Percentiles rank a stretch among this genome's conserved stretches.
These are phyloP conservation scores for Corylus avellana DNA, from an alignment of 306 rosid genomes.

Conservation along the genomic window DNA sequence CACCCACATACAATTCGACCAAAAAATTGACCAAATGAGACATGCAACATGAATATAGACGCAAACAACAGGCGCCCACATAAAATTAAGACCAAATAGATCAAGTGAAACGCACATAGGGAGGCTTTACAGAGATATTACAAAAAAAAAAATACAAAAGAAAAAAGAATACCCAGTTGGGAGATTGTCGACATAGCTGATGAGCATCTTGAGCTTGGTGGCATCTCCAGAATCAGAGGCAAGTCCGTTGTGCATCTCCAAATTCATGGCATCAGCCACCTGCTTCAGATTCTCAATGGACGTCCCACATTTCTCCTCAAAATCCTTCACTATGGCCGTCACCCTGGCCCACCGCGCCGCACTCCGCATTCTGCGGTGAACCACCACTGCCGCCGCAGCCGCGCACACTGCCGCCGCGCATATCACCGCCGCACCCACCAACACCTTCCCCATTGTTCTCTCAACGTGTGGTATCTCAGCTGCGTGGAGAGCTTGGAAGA, in stretches of 20 bases:
- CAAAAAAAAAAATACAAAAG: not conserved
- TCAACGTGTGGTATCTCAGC: not conserved
- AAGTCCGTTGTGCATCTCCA: slow-evolving; percentile 95
- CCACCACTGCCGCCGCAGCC: slow-evolving; percentile 76
- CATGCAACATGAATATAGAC: too few relatives aligned
- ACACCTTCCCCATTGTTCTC: slow-evolving; percentile 62
- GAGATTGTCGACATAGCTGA: slow-evolving; percentile 84
- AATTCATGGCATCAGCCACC: slow-evolving; percentile 84
- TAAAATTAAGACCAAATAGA: not conserved
- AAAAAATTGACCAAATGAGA: too few relatives aligned
- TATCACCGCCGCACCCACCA: slow-evolving; percentile 61
- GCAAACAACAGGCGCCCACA: too few relatives aligned
- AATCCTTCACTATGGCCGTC: slow-evolving; percentile 53
- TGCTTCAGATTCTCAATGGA: slow-evolving; percentile 68
- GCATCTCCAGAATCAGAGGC: slow-evolving; percentile 74
- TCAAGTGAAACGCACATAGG: not conserved
- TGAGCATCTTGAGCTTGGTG: slow-evolving; percentile 93
- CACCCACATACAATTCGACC: too few relatives aligned
- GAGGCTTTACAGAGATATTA: too few relatives aligned
- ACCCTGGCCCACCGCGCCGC: slow-evolving; percentile 61
- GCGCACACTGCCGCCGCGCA: slow-evolving; percentile 74
- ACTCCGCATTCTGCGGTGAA: slow-evolving; percentile 39
- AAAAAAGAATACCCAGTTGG: slow-evolving; percentile 71
- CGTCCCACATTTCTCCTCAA: slow-evolving; percentile 65
- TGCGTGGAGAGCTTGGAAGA: too few relatives aligned